These are phyloP conservation scores for Mrakia gelida DNA, from an alignment of 768 basidiomycete species.

Conservation along the genomic window DNA sequence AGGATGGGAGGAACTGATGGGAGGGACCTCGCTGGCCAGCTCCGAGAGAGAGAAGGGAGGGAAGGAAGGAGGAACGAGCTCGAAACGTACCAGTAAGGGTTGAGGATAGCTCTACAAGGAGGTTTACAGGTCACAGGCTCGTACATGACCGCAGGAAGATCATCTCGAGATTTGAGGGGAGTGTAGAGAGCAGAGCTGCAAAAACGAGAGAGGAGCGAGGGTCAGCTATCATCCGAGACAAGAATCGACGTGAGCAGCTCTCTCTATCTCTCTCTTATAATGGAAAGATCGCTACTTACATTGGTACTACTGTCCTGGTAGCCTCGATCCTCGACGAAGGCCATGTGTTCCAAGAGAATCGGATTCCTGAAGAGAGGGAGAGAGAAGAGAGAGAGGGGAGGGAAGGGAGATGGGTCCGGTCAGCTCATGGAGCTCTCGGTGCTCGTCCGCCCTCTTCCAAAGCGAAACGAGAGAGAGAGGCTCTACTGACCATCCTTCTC, in stretches of 20 bases:
- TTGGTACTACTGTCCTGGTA: conserved; percentile 94
- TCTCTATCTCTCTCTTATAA: too few relatives aligned
- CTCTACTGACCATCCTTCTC: conserved; percentile 31
- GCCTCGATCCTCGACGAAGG: conserved; percentile 97
- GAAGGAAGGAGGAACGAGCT: too few relatives aligned
- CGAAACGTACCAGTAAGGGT: conserved; percentile 80
- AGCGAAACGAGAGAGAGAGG: too few relatives aligned
- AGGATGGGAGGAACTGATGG: not conserved
- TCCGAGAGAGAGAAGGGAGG: too few relatives aligned
- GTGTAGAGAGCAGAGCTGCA: conserved; percentile 83
- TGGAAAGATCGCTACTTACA: too few relatives aligned
- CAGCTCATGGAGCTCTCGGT: not conserved
- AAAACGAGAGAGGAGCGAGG: not conserved
- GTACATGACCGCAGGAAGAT: conserved; percentile 91
- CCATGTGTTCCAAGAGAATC: conserved; percentile 99
- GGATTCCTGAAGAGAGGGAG: conserved; percentile 58
- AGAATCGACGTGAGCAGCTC: too few relatives aligned
- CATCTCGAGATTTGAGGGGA: conserved; percentile 86
- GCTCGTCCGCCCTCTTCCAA: not conserved
- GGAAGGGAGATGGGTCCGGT: not conserved
- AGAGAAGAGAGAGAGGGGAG: not conserved
- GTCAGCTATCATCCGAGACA: conserved; percentile 8
- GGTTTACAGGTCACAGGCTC: conserved; percentile 99
- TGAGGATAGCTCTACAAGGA: conserved; percentile 93
- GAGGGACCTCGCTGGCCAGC: not conserved